Conservation (phyloP, 2,329 filamentous ascomycete genomes). For the Beauveria medogensis region DNA sequence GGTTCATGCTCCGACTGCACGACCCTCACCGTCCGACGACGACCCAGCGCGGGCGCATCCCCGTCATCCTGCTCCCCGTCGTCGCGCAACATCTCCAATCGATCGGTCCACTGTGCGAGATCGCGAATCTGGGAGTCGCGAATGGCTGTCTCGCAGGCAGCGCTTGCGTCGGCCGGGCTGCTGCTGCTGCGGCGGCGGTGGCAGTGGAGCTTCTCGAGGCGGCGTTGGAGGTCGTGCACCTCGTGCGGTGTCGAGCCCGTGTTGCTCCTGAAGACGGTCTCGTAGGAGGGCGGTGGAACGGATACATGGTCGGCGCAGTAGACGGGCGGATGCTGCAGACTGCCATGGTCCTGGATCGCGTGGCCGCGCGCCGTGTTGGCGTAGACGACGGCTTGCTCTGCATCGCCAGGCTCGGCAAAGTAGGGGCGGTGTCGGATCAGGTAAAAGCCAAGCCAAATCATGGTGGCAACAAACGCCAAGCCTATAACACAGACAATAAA, state of each 20-base stretch:
- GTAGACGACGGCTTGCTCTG: background rate
- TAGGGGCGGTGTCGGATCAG: background rate
- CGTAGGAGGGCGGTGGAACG: conserved; percentile 13
- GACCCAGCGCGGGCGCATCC: background rate
- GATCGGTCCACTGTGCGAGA: conserved; percentile 13
- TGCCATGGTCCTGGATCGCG: background rate
- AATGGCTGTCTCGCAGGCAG: conserved; percentile 3
- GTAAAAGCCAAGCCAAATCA: background rate
- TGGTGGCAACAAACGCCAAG: background rate
- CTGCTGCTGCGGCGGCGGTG: background rate
- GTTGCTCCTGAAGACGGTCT: background rate
- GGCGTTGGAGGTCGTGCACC: background rate
- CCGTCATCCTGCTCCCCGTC: background rate
- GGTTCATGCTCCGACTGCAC: background rate
- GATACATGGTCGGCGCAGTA: conserved; percentile 11
- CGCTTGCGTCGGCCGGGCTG: background rate
- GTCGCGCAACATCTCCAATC: conserved; percentile 8
- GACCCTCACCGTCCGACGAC: background rate
- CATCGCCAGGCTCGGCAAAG: background rate
- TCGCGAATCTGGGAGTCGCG: conserved; percentile 10
- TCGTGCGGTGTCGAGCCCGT: background rate
- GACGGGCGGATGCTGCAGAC: conserved; percentile 7
- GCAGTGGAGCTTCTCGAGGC: conserved; percentile 3
- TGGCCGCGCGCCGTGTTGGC: background rate
- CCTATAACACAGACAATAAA: conserved; percentile 4